phyloP scores from a whole-genome alignment of 306 rosid genomes.

The Quercus alba region DNA sequence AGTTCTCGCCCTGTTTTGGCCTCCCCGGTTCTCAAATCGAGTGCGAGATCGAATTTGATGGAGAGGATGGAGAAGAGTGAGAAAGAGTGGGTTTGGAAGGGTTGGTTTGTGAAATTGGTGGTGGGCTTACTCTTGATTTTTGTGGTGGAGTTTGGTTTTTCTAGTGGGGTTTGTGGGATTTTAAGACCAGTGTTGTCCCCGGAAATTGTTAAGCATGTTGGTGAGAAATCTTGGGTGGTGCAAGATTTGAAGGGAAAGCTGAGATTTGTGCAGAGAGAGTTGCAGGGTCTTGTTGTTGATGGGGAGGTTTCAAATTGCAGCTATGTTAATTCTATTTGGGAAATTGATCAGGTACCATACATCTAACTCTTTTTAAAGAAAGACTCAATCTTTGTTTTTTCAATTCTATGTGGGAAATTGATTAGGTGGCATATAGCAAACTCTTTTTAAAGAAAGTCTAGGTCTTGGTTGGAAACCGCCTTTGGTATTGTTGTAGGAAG shows the following conservation, averaged over 20 bases:
- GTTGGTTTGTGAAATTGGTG: slow-evolving; percentile 19
- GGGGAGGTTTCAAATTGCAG: slow-evolving; percentile 65
- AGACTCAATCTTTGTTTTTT: no score
- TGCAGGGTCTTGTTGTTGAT: slow-evolving; percentile 41
- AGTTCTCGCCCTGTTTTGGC: not conserved
- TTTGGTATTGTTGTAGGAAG: no score
- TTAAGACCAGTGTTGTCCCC: slow-evolving; percentile 38
- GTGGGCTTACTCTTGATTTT: slow-evolving; percentile 43
- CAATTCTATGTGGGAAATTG: no score
- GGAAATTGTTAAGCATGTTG: slow-evolving; percentile 39
- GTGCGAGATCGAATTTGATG: slow-evolving; percentile 17
- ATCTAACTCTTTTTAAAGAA: not conserved
- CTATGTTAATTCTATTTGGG: slow-evolving; percentile 41
- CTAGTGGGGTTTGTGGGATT: slow-evolving; percentile 33
- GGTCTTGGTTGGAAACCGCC: not conserved
- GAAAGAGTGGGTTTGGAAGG: slow-evolving; percentile 22
- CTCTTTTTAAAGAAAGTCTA: not conserved
- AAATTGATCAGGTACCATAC: slow-evolving; percentile 60
- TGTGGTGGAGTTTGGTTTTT: slow-evolving; percentile 28
- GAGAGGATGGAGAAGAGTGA: slow-evolving; percentile 14
- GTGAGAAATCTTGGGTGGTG: slow-evolving; percentile 41
- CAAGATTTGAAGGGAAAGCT: slow-evolving; percentile 63
- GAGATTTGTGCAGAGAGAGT: slow-evolving; percentile 56
- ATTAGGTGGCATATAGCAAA: slow-evolving; percentile 39
- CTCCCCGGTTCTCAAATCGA: slow-evolving; percentile 34